Conservation (phyloP, 2,329 filamentous ascomycete species). For the Orbilia javanica region DNA sequence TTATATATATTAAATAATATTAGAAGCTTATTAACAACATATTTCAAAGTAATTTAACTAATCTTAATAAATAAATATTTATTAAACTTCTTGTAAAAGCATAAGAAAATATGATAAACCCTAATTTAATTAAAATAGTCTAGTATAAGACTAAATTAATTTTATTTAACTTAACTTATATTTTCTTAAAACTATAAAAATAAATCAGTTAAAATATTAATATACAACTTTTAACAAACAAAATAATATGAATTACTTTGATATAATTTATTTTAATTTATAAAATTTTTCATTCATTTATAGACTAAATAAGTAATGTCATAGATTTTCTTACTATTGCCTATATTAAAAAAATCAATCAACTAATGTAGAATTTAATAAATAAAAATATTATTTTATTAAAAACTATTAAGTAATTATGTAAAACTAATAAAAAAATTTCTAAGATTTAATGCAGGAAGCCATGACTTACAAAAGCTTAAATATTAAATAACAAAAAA, state of each 20-base stretch:
- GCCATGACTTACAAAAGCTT: neutral
- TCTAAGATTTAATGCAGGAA: neutral
- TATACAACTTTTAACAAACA: no score
- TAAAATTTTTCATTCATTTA: neutral
- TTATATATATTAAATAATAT: no score
- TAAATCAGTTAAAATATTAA: no score
- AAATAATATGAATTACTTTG: neutral
- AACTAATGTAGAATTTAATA: neutral
- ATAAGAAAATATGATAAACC: no score
- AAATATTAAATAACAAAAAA: neutral
- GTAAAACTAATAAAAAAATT: neutral
- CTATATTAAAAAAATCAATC: neutral
- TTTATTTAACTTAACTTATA: neutral
- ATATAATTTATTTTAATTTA: neutral
- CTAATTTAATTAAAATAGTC: no score
- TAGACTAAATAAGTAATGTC: neutral
- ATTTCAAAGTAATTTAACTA: no score
- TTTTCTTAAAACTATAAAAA: neutral
- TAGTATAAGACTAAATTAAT: no score
- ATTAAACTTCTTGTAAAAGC: no score
- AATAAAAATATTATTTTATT: neutral
- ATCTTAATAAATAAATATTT: no score
- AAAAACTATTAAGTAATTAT: neutral
- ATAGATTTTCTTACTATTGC: neutral
- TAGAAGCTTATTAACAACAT: no score